Evolutionary conservation across 2,329 filamentous ascomycete genomes (phyloP).

Genomic region (Fusarium papillatum): DNA sequence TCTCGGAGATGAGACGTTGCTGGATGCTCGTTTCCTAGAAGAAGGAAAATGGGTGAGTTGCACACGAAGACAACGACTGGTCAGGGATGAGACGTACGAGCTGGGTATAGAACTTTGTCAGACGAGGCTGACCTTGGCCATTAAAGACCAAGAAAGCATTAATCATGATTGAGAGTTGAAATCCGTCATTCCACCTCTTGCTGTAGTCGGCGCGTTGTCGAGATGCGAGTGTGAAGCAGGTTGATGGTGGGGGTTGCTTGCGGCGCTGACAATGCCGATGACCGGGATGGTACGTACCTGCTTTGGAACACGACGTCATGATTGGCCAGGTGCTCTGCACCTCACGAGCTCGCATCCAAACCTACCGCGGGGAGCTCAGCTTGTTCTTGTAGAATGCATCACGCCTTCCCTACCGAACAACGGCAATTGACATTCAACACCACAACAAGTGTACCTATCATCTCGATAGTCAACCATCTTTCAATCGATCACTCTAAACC

Average conservation of each 20-base stretch:
- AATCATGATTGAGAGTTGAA: slow-evolving; percentile 76
- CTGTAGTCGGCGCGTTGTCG: slow-evolving; percentile 1
- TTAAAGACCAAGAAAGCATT: slow-evolving; percentile 99
- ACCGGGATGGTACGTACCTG: slow-evolving; percentile 38
- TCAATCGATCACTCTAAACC: background rate
- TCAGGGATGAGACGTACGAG: slow-evolving; percentile 67
- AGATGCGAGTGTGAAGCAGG: slow-evolving; percentile 12
- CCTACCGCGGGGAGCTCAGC: background rate
- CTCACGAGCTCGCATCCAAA: slow-evolving; percentile 3
- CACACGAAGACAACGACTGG: background rate
- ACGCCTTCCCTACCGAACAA: slow-evolving; percentile 13
- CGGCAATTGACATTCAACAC: slow-evolving; percentile 22
- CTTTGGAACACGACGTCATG: background rate
- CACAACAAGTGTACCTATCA: background rate
- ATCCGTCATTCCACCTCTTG: slow-evolving; percentile 35
- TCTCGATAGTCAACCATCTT: background rate
- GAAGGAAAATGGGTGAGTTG: slow-evolving; percentile 11
- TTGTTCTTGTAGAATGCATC: slow-evolving; percentile 10
- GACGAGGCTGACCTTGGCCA: slow-evolving; percentile 93
- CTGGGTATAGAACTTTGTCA: slow-evolving; percentile 99
- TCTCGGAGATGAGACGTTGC: slow-evolving; percentile 96
- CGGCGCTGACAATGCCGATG: slow-evolving; percentile 31
- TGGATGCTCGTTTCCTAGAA: slow-evolving; percentile 94
- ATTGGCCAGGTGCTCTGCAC: slow-evolving; percentile 31
- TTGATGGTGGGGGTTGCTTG: slow-evolving; percentile 39